These are phyloP conservation scores for Raphanus raphanistrum DNA, from an alignment of 345 rosid species.

Conservation along the genomic window DNA sequence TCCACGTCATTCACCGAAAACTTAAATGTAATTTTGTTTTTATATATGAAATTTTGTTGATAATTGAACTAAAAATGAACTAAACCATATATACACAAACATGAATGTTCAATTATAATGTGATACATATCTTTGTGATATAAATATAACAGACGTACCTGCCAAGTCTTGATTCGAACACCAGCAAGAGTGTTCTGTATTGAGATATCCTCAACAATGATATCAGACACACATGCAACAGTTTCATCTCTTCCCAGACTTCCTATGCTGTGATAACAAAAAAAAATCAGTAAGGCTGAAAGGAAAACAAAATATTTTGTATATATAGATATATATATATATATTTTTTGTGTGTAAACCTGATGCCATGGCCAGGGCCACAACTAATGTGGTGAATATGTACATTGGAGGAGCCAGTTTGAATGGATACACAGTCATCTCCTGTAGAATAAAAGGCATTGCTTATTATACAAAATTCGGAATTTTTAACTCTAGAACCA, in stretches of 20 bases:
- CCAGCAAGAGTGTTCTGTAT: conserved; percentile 61
- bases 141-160: conserved; percentile 43
- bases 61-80: background rate
- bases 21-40: background rate
- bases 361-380: conserved; percentile 96
- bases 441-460: conserved; percentile 40
- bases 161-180: conserved; percentile 93
- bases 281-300: background rate
- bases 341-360: conserved; percentile 42
- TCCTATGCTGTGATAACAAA: conserved; percentile 55
- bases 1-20: background rate
- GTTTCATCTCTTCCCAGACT: conserved; percentile 74
- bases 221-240: conserved; percentile 71
- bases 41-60: background rate
- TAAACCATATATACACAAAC: background rate
- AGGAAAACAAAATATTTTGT: background rate
- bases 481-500: background rate
- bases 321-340: background rate
- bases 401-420: conserved; percentile 77
- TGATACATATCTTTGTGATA: background rate
- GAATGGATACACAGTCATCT: conserved; percentile 92
- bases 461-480: background rate
- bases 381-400: conserved; percentile 74
- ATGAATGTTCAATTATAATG: background rate
- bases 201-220: conserved; percentile 59